Evolutionary conservation across 2,329 filamentous ascomycete genomes (phyloP).

Genomic region (Penicillium capsulatum): DNA sequence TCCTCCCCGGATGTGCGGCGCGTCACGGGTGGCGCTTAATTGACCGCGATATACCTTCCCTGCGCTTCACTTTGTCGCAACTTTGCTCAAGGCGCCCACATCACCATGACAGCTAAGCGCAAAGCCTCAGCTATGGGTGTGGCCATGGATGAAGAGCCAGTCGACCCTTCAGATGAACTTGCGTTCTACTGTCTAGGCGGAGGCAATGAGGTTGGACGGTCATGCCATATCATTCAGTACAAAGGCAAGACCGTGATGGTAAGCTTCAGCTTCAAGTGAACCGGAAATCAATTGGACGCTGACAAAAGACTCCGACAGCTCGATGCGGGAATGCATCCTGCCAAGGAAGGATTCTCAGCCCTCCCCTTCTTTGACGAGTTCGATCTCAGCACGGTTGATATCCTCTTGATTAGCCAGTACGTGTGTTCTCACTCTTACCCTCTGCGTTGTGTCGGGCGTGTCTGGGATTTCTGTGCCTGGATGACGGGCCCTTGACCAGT

Average conservation of each 20-base stretch:
- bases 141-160: slow-evolving; percentile 68
- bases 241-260: slow-evolving; percentile 99
- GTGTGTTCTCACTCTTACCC: slow-evolving; percentile 42
- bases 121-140: slow-evolving; percentile 74
- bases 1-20: no score
- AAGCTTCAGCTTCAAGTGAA: slow-evolving; percentile 31
- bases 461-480: no score
- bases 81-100: background rate
- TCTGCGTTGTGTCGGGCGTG: background rate
- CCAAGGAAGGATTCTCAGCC: slow-evolving; percentile 87
- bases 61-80: background rate
- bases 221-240: slow-evolving; percentile 97
- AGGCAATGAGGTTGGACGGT: slow-evolving; percentile 93
- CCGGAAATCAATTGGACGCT: background rate
- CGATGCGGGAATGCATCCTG: slow-evolving; percentile 94
- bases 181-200: slow-evolving; percentile 91
- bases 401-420: slow-evolving; percentile 99
- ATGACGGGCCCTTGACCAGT: no score
- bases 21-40: no score
- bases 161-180: slow-evolving; percentile 89
- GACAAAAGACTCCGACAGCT: slow-evolving; percentile 54
- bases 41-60: slow-evolving; percentile 3
- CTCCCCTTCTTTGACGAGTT: slow-evolving; percentile 98
- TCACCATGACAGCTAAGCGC: slow-evolving; percentile 82
- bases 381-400: slow-evolving; percentile 92